These are phyloP conservation scores for Pseudogymnoascus sp. DNA, from an alignment of 2,329 filamentous ascomycete genomes.

Conservation along the genomic window DNA sequence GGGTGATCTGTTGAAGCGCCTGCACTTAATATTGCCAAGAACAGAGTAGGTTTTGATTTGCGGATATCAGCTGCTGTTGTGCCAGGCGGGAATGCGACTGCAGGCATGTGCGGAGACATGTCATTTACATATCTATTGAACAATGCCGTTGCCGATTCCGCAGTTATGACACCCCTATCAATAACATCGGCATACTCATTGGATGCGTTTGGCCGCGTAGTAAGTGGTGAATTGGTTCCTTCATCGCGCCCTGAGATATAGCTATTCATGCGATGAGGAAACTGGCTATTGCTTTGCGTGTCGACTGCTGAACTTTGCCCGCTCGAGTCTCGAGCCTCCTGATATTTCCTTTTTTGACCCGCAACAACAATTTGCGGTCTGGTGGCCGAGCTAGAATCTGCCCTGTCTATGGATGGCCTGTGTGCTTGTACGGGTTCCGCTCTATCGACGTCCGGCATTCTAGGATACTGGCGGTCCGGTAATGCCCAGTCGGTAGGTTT, in stretches of 20 bases:
- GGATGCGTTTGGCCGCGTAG: slow-evolving; percentile 11
- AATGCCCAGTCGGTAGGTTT: slow-evolving; percentile 12
- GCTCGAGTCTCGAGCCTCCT: slow-evolving; percentile 19
- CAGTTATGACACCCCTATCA: slow-evolving; percentile 50
- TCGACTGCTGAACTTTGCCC: slow-evolving; percentile 5
- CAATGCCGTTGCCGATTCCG: slow-evolving; percentile 46
- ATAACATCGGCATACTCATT: slow-evolving; percentile 36
- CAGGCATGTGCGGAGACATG: slow-evolving; percentile 54
- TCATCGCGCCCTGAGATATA: not conserved
- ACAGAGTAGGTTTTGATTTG: slow-evolving; percentile 54
- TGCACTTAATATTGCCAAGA: slow-evolving; percentile 58
- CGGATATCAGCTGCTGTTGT: slow-evolving; percentile 49
- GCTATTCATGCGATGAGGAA: not conserved
- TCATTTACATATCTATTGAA: slow-evolving; percentile 51
- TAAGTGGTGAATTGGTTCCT: not conserved
- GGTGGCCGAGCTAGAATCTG: not conserved
- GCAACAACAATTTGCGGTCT: slow-evolving; percentile 27
- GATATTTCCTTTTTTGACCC: slow-evolving; percentile 28
- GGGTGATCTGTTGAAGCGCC: slow-evolving; percentile 49
- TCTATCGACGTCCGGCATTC: slow-evolving; percentile 21
- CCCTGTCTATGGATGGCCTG: not conserved
- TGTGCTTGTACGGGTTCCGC: slow-evolving; percentile 10
- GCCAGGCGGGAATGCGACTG: slow-evolving; percentile 49
- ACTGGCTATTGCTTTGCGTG: not conserved
- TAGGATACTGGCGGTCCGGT: slow-evolving; percentile 23